These are phyloP conservation scores for Eucalyptus cloeziana DNA, from an alignment of 345 rosid genomes.

Conservation along the genomic window DNA sequence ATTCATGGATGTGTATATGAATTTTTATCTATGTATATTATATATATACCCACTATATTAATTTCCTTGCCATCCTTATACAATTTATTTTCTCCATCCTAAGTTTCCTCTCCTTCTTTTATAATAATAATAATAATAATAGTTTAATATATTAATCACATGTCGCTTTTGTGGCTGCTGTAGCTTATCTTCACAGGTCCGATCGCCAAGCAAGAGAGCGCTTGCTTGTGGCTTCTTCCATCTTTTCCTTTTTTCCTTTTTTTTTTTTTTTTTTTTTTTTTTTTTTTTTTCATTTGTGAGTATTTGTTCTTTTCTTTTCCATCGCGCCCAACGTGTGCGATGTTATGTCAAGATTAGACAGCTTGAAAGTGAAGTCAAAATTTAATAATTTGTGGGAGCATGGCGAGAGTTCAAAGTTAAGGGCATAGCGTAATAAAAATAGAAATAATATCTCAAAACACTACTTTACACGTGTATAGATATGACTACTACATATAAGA, in stretches of 20 bases:
- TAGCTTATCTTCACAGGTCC: background rate
- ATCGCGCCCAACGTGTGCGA: background rate
- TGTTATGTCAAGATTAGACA: background rate
- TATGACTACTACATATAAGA: background rate
- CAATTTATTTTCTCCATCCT: background rate
- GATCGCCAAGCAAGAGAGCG: background rate
- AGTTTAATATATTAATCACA: background rate
- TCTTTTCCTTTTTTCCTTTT: background rate
- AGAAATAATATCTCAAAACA: background rate
- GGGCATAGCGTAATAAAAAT: background rate
- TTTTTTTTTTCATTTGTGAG: background rate
- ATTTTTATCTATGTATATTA: no score
- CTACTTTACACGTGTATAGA: background rate
- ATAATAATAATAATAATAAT: background rate
- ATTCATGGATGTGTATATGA: background rate
- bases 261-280: background rate
- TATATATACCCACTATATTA: background rate
- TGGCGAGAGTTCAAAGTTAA: background rate
- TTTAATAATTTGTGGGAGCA: background rate
- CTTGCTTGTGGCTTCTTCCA: background rate
- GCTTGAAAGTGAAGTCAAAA: background rate
- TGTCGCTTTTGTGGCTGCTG: background rate
- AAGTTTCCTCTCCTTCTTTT: background rate
- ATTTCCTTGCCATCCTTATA: background rate
- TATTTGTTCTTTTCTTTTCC: background rate